phyloP scores from a whole-genome alignment of 805 yeast species.

The Saturnispora silvae region DNA sequence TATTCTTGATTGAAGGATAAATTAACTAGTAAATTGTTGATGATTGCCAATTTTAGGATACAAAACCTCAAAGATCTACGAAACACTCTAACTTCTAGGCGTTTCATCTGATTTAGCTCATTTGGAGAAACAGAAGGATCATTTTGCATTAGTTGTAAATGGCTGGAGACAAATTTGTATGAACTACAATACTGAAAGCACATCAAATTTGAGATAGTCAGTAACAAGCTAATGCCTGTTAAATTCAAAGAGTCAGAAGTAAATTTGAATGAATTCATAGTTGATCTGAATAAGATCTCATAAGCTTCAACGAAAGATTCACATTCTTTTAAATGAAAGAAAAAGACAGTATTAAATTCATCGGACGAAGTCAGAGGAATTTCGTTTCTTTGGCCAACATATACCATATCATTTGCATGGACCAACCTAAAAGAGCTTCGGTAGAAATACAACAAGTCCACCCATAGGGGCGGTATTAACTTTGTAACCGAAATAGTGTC shows the following conservation, averaged over 20 bases:
- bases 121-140: constrained; percentile 1
- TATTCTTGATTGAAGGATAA: constrained; percentile 5
- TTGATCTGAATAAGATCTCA: constrained; percentile 9
- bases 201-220: constrained; percentile 13
- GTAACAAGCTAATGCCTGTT: background rate
- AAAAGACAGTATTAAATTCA: background rate
- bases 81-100: constrained; percentile 12
- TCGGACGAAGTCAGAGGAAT: background rate
- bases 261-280: constrained; percentile 6
- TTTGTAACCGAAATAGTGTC: constrained; percentile 8
- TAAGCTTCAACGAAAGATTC: constrained; percentile 16
- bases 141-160: constrained; percentile 2
- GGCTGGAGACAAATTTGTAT: constrained; percentile 7
- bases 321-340: constrained; percentile 9
- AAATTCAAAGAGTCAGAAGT: constrained; percentile 4
- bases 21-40: constrained; percentile 14
- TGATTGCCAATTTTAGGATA: constrained; percentile 13
- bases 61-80: constrained; percentile 14
- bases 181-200: constrained; percentile 16
- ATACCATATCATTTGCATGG: background rate
- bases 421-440: constrained; percentile 10
- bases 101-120: constrained; percentile 9
- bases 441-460: constrained; percentile 9
- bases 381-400: background rate
- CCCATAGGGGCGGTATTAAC: constrained; percentile 1